phyloP scores from a whole-genome alignment of 306 rosid species.

The Erythrophleum fordii region DNA sequence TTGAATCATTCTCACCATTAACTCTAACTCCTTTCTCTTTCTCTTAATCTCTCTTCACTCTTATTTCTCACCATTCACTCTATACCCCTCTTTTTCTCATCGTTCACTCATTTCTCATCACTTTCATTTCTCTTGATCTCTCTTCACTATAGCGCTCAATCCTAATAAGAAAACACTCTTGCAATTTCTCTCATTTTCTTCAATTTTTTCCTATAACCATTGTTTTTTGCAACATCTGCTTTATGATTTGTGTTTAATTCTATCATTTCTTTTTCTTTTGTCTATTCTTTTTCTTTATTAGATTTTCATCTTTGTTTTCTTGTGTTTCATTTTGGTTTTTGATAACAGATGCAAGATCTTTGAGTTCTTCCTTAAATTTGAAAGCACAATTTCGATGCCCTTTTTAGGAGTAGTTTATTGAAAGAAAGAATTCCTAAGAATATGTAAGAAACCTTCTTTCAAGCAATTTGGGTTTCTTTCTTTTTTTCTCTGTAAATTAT shows the following conservation, averaged over 20 bases:
- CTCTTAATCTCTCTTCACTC: too few species aligned
- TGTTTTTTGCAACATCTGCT: neutral
- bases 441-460: constrained; percentile 24
- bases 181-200: neutral
- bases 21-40: too few species aligned
- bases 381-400: constrained; percentile 30
- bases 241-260: neutral
- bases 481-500: neutral
- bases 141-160: neutral
- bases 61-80: neutral
- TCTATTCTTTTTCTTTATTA: neutral
- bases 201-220: neutral
- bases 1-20: too few species aligned
- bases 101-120: too few species aligned
- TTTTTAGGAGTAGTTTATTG: constrained; percentile 21
- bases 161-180: neutral
- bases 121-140: neutral
- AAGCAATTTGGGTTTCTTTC: neutral
- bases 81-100: neutral
- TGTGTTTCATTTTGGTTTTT: neutral
- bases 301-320: neutral
- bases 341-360: constrained; percentile 39
- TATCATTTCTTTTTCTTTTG: neutral
- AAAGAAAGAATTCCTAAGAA: constrained; percentile 30
- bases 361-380: constrained; percentile 18